A percentile compares a stretch with the other conserved stretches of the same genome.
phyloP scores from a whole-genome alignment of 2,329 filamentous ascomycete genomes.

The Coleophoma cylindrospora region DNA sequence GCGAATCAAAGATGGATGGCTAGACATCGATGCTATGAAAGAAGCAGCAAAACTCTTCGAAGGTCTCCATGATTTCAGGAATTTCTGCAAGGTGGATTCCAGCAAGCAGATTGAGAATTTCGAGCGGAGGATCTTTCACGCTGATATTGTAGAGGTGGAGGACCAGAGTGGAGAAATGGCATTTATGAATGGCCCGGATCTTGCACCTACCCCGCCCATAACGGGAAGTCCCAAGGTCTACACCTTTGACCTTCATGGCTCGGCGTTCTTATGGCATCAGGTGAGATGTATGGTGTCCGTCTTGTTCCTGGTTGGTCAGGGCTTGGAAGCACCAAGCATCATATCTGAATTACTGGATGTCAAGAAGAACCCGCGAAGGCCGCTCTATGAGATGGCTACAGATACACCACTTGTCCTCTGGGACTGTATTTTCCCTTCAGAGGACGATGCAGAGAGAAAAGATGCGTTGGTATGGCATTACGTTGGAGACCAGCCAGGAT shows the following conservation, averaged over 20 bases:
- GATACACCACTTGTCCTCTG: slow-evolving; percentile 89
- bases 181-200: slow-evolving; percentile 45
- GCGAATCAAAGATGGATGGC: slow-evolving; percentile 60
- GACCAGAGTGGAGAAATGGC: slow-evolving; percentile 47
- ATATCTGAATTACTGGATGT: slow-evolving; percentile 73
- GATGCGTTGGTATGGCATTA: slow-evolving; percentile 76
- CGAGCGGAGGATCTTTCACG: slow-evolving; percentile 70
- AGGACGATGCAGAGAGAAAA: slow-evolving; percentile 33
- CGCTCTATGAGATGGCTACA: slow-evolving; percentile 84
- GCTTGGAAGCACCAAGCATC: slow-evolving; percentile 71
- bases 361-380: slow-evolving; percentile 64
- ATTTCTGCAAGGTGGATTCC: slow-evolving; percentile 92
- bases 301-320: slow-evolving; percentile 88
- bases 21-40: slow-evolving; percentile 85
- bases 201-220: slow-evolving; percentile 28
- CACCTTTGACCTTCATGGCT: slow-evolving; percentile 82
- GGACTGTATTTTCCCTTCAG: slow-evolving; percentile 83
- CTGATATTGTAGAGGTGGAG: slow-evolving; percentile 69
- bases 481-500: slow-evolving; percentile 60
- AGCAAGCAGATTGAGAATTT: slow-evolving; percentile 88
- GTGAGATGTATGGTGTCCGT: slow-evolving; percentile 91
- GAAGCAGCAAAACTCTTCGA: slow-evolving; percentile 74
- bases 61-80: slow-evolving; percentile 89
- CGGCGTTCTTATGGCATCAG: slow-evolving; percentile 96
- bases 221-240: slow-evolving; percentile 59